A percentile compares a stretch with the other conserved stretches of the same genome.
Evolutionary conservation across 169 alveolate species (phyloP).

Genomic region (Eimeria falciformis): DNA sequence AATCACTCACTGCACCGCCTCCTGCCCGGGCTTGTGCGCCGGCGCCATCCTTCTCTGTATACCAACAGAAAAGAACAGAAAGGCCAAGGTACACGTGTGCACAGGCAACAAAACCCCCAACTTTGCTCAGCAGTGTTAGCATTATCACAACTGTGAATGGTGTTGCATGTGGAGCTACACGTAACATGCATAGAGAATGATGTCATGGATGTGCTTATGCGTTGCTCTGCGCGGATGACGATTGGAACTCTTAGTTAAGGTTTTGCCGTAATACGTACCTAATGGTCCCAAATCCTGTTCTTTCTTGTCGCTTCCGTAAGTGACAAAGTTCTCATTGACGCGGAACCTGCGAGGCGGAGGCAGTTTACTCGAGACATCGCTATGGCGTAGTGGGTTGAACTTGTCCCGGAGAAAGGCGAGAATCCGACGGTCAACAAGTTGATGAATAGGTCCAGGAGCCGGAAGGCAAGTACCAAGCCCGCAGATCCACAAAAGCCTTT

Average conservation of each 20-base stretch:
- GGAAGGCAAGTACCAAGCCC: constrained; percentile 25
- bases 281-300: background rate
- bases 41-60: constrained; percentile 18
- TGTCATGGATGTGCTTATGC: no score
- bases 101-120: background rate
- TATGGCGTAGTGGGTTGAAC: constrained; percentile 62
- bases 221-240: no score
- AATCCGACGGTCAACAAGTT: constrained; percentile 4
- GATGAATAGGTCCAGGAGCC: constrained; percentile 12
- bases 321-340: constrained; percentile 61
- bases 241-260: no score
- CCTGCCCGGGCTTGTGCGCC: constrained; percentile 20
- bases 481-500: constrained; percentile 34
- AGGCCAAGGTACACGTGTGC: background rate
- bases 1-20: constrained; percentile 21
- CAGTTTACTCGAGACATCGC: constrained; percentile 32
- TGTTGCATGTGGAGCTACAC: no score
- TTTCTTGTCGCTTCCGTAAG: constrained; percentile 47
- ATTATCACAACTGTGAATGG: background rate
- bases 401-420: constrained; percentile 54
- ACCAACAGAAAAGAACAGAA: background rate
- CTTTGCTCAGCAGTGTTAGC: background rate
- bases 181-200: background rate
- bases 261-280: background rate
- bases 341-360: constrained; percentile 74